Evolutionary conservation across 2,329 filamentous ascomycete genomes (phyloP), one percentile per base, ranked within the genome.

Genomic region (Ceratocystis alfenasii): DNA sequence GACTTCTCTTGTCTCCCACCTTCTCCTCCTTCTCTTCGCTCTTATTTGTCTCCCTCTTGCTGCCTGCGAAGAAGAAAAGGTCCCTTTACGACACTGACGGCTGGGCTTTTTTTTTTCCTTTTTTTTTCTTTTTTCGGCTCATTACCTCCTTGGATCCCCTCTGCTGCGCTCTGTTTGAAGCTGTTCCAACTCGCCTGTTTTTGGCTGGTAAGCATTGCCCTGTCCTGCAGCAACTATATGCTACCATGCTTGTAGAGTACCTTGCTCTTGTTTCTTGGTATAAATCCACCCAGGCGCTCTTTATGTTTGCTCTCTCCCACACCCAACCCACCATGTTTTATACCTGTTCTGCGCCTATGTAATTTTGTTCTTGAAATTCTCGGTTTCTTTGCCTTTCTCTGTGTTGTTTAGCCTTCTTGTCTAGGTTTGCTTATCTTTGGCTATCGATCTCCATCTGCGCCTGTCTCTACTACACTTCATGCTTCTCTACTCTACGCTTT

Each of bases 291-390:
- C 61, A 46, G 28, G 15, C 46, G 17, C 60, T 50, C 60, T 33
- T 55, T 41, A 12, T 41, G 59, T 44, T 62, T 44, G 36, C 45
- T 53, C 20, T 33, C 17, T 22, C 59, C 36, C 22, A 36, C 33
- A 46, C 44, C 50, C 62, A 48, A 41, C 60, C 65, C 61, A 48
- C n/a, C 65, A 66, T 63, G 65, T 50, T 55, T 64, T 55, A 36
- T 63, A 22, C 50, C 6, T 33, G 12, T 17, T 50, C 55, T 41
- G 44, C 33, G 45, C 41, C 65, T 36, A 33, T 15, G 36, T 28
- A n/a, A 53, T 30, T 62, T 64, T 59, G 30, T 63, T 30, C 25
- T 57, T 59, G 5, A 30, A 33, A 6, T 6, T 8, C 20, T n/a
- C 1, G 1, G 7, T 30, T 30, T 60, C 55, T 7, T 7, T 53